Evolutionary conservation across 805 yeast genomes (phyloP).

Genomic region (Teunomyces lycoperdinae): DNA sequence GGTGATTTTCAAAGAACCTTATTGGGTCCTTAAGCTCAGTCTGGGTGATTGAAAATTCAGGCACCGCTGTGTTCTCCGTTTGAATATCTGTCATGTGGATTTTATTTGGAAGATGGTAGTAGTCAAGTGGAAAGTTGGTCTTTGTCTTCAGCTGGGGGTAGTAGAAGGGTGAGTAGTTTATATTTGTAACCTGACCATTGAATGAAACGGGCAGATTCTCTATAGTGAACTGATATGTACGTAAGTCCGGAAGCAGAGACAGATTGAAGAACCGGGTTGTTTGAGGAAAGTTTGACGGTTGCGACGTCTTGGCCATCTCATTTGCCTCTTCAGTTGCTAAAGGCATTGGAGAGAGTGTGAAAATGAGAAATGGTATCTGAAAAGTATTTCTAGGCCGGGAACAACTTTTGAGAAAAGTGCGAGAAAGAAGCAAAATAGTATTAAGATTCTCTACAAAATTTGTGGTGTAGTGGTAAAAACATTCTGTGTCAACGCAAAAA

Average conservation of each 20-base stretch:
- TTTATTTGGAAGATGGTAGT: constrained; percentile 31
- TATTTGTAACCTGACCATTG: constrained; percentile 23
- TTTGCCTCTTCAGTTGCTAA: not conserved
- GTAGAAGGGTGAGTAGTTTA: constrained; percentile 43
- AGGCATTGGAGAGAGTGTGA: not conserved
- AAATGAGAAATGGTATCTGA: not conserved
- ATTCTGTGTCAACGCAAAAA: not conserved
- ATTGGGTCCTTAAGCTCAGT: constrained; percentile 53
- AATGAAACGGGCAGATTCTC: constrained; percentile 15
- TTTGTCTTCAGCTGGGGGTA: constrained; percentile 46
- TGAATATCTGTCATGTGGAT: constrained; percentile 13
- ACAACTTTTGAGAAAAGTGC: not conserved
- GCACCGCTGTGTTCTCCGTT: not conserved
- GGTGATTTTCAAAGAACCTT: constrained; percentile 54
- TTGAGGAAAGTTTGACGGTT: constrained; percentile 19
- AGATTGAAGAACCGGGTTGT: constrained; percentile 25
- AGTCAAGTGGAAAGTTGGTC: constrained; percentile 44
- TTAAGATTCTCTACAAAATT: not conserved
- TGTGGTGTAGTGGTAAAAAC: not conserved
- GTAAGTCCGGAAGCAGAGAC: constrained; percentile 22
- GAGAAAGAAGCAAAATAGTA: not conserved
- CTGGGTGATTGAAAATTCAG: constrained; percentile 30
- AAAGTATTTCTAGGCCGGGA: not conserved
- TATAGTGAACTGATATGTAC: constrained; percentile 14
- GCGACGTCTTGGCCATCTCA: not conserved